A percentile compares a stretch with the other conserved stretches of the same genome.
phyloP scores from a whole-genome alignment of 75 land plant genomes.

The Selaginella tamariscina region DNA sequence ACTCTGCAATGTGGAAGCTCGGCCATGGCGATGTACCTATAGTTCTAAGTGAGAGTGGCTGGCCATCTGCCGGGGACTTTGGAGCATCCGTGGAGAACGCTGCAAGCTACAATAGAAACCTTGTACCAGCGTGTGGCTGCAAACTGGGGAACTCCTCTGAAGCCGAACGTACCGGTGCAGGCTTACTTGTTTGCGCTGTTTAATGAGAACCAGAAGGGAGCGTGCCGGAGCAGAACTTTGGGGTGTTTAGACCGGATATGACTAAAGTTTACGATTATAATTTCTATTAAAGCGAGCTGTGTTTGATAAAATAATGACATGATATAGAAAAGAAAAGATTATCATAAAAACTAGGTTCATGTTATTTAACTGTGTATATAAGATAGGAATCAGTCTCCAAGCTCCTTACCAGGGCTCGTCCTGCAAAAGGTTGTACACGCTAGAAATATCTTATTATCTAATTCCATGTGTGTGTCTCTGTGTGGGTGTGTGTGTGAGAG shows the following conservation, averaged over 20 bases:
- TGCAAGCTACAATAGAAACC: neutral
- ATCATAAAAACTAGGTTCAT: no score
- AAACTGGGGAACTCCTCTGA: slow-evolving; percentile 1
- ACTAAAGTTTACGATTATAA: neutral
- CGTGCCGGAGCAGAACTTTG: slow-evolving; percentile 1
- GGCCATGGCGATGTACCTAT: neutral
- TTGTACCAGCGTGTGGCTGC: neutral
- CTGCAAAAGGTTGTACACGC: no score
- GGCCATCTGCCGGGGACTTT: slow-evolving; percentile 10
- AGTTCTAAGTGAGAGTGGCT: neutral
- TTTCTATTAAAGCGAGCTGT: neutral
- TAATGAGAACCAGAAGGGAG: slow-evolving; percentile 4
- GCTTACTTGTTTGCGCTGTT: neutral
- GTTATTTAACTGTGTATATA: no score
- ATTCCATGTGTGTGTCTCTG: no score
- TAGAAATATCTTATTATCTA: no score
- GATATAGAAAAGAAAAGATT: no score
- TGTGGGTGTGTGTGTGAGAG: no score
- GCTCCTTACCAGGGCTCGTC: no score
- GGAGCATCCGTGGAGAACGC: neutral
- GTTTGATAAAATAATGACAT: no score
- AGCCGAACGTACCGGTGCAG: neutral
- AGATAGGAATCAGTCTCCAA: no score
- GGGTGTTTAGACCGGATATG: slow-evolving; percentile 1
- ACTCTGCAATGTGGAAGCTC: neutral